Conservation (phyloP, 1,284 basidiomycete genomes). For the Meira miltonrushii region DNA sequence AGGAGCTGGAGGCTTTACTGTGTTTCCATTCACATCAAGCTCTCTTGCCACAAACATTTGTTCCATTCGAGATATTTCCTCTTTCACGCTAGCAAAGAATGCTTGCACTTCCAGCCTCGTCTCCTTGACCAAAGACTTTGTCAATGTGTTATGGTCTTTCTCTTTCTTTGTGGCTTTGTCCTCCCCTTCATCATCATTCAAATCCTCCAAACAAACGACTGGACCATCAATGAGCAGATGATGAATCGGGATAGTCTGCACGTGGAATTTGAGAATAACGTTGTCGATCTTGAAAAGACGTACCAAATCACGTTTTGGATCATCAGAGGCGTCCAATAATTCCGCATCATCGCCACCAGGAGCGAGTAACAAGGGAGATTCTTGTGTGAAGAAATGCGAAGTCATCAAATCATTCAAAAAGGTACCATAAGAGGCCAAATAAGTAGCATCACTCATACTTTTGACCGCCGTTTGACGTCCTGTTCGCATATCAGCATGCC, state of each 20-base stretch:
- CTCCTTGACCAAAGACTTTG: constrained; percentile 22
- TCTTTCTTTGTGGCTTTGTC: background rate
- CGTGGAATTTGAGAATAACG: constrained; percentile 34
- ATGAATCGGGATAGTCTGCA: constrained; percentile 29
- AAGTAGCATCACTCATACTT: constrained; percentile 38
- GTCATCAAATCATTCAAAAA: constrained; percentile 41
- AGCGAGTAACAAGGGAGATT: background rate
- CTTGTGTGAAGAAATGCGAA: constrained; percentile 26
- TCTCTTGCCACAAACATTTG: constrained; percentile 36
- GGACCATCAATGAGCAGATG: constrained; percentile 37
- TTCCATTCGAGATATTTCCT: constrained; percentile 27
- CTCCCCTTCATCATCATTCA: background rate
- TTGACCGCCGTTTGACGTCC: constrained; percentile 26
- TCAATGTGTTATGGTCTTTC: constrained; percentile 7
- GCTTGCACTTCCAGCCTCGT: constrained; percentile 36
- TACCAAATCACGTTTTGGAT: constrained; percentile 12
- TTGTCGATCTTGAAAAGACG: constrained; percentile 33
- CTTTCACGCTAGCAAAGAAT: constrained; percentile 39
- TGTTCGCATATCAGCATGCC: constrained; percentile 29
- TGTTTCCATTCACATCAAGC: constrained; percentile 36
- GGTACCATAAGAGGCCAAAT: constrained; percentile 37
- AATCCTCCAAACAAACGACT: constrained; percentile 1
- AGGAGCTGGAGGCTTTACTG: constrained; percentile 17
- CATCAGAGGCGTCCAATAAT: background rate
- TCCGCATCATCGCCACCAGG: background rate